phyloP scores from a whole-genome alignment of 208 protist genomes.

The Crithidia thermophila region DNA sequence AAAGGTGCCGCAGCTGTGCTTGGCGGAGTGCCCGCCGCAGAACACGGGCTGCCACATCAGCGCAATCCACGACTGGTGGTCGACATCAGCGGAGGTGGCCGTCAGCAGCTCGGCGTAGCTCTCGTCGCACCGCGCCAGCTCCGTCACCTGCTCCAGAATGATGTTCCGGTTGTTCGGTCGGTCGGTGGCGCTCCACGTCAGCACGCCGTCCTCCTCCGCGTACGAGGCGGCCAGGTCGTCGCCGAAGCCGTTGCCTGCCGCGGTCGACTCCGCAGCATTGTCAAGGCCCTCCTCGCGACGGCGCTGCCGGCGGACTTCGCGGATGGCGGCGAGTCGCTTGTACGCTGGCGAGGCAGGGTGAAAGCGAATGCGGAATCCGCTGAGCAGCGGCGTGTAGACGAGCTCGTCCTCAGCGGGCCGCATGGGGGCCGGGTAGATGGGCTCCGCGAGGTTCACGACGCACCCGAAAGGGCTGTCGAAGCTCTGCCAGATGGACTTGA shows the following conservation, averaged over 20 bases:
- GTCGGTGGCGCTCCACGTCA: conserved; percentile 78
- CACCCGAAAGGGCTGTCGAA: conserved; percentile 83
- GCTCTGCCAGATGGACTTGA: conserved; percentile 73
- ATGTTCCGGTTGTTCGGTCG: conserved; percentile 82
- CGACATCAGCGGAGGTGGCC: conserved; percentile 69
- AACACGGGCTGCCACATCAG: conserved; percentile 88
- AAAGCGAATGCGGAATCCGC: conserved; percentile 83
- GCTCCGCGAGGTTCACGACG: conserved; percentile 56
- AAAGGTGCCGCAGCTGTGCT: conserved; percentile 86
- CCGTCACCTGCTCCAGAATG: conserved; percentile 68
- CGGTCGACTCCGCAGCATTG: neutral
- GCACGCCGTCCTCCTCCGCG: conserved; percentile 48
- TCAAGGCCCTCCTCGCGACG: conserved; percentile 16
- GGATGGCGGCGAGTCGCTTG: conserved; percentile 49
- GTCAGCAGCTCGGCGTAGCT: conserved; percentile 67
- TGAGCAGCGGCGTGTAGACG: conserved; percentile 83
- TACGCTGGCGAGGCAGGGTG: conserved; percentile 60
- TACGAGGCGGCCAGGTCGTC: neutral
- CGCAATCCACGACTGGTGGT: conserved; percentile 88
- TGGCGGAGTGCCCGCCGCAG: conserved; percentile 72
- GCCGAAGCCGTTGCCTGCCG: neutral
- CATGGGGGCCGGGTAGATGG: conserved; percentile 62
- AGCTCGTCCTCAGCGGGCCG: conserved; percentile 64
- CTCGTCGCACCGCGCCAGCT: conserved; percentile 63
- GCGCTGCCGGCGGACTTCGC: conserved; percentile 34